Conservation (phyloP, 441 rosid species). For the Isatis lusitanica region DNA sequence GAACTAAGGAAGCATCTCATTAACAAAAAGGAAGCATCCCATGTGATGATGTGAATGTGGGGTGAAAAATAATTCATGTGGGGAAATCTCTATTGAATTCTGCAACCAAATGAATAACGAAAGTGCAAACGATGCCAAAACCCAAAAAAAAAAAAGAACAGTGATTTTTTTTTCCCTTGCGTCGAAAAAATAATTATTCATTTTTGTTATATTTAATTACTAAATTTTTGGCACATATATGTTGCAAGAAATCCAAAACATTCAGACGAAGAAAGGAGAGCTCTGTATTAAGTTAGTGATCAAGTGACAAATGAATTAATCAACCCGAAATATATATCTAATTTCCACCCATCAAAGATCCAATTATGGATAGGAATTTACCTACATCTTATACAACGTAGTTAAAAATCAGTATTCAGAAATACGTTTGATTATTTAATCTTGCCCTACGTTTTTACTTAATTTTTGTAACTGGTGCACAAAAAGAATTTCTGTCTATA, state of each 20-base stretch:
- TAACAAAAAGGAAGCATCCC: constrained; percentile 29
- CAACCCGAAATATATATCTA: background rate
- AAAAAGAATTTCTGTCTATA: background rate
- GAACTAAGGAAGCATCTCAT: constrained; percentile 29
- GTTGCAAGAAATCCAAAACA: background rate
- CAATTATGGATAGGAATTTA: background rate
- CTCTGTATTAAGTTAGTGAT: no score
- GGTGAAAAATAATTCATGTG: constrained; percentile 20
- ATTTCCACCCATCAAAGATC: background rate
- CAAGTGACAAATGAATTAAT: background rate
- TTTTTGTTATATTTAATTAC: background rate
- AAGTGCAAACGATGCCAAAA: constrained; percentile 1
- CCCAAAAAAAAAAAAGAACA: background rate
- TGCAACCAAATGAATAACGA: constrained; percentile 5
- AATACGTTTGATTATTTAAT: background rate
- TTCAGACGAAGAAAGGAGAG: background rate
- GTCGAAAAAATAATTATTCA: background rate
- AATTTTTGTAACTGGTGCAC: background rate
- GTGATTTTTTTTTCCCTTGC: background rate
- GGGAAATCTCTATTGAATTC: constrained; percentile 2
- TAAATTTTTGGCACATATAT: background rate
- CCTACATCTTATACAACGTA: background rate
- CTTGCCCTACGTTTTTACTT: background rate
- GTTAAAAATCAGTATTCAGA: background rate
- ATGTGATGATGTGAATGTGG: constrained; percentile 26